phyloP scores from a whole-genome alignment of 1,139 yeast genomes.

The Saccharomycopsis crataegensis region DNA sequence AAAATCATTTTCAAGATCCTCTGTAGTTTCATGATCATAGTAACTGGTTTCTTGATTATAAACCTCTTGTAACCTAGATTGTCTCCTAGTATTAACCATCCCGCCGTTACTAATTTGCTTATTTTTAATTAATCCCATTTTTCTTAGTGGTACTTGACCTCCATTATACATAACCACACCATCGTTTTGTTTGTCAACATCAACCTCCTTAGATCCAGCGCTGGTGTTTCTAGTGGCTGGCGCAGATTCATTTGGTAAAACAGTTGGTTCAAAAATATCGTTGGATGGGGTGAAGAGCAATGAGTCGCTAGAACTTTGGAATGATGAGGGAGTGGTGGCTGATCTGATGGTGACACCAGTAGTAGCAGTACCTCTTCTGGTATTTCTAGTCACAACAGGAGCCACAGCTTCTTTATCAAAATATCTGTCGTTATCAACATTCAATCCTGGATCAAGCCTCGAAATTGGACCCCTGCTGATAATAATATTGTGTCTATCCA shows the following conservation, averaged over 20 bases:
- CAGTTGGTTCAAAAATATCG: conserved; percentile 16
- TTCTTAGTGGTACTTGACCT: background rate
- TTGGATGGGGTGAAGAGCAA: conserved; percentile 11
- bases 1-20: conserved; percentile 17
- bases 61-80: conserved; percentile 5
- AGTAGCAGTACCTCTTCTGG: background rate
- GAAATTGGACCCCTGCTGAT: conserved; percentile 13
- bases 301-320: conserved; percentile 11
- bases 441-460: conserved; percentile 18
- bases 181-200: background rate
- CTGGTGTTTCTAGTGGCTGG: background rate
- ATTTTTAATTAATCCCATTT: background rate
- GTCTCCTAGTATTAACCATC: background rate
- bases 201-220: background rate
- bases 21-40: conserved; percentile 6
- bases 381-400: background rate
- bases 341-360: background rate
- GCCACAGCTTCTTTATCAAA: background rate
- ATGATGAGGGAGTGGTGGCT: conserved; percentile 1
- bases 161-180: too few relatives aligned
- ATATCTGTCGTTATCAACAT: background rate
- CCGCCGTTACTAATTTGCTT: background rate
- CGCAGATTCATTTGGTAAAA: background rate
- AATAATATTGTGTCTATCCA: conserved; percentile 1
- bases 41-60: background rate